Evolutionary conservation across 208 protist species (phyloP), one percentile per base, ranked within the genome.

Genomic region (Strigomonas culicis): DNA sequence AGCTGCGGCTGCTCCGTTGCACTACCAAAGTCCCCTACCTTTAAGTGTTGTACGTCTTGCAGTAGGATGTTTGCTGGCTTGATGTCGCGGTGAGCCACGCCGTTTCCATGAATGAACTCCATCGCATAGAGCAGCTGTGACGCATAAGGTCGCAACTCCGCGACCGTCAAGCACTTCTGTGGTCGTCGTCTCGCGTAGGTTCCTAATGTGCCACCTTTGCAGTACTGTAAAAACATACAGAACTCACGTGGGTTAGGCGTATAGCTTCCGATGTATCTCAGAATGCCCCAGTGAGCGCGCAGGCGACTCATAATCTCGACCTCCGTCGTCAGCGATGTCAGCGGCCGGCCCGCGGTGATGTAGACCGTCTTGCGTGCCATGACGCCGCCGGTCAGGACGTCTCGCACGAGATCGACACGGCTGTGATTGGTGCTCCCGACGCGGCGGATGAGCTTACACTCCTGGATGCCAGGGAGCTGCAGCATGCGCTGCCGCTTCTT

Each of bases 21-120:
- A 1, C 87, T 84, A 17, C 87, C 87, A 59, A 93, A 92, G 59
- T 93, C 87, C 8, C 79, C 74, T 28, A 93, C 68, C 47, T 79
- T 78, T 27, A 80, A n/a, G 46, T 80, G 77, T 7, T 70, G 34
- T 11, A 60, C 63, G 30, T 66, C 66, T 61, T 88, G 94, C 27
- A 98, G 53, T 2, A 98, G 74, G 19, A 98, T 75, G 63, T 99
- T 98, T 25, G 64, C 72, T n/a, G 96, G 95, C 73, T 98, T 98
- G 32, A 98, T 68, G 56, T 98, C 93, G 46, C 94, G 70, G 69
- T 97, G 96, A 4, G 97, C 78, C 0, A 90, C 62, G 7, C 76
- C 75, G n/a, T 72, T 55, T 49, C 34, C 25, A 64, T 93, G 84
- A 17, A 93, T 44, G 69, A 88, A 79, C 32, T 64, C 56, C 11